phyloP scores from a whole-genome alignment of 768 basidiomycete genomes.

The Suillus variegatus region DNA sequence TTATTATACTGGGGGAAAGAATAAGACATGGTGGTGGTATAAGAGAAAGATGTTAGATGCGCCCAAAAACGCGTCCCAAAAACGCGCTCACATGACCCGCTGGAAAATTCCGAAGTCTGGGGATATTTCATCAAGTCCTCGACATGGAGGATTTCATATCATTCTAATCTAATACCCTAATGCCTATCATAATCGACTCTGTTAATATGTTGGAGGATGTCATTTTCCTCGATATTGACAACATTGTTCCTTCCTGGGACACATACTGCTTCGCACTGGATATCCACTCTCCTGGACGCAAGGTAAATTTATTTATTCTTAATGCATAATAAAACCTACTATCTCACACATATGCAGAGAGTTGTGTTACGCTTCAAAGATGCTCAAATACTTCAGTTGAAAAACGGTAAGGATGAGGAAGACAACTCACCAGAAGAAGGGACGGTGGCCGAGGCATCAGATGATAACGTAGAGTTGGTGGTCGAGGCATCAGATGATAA shows the following conservation, averaged over 20 bases:
- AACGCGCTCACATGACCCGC: background rate
- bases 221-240: constrained; percentile 4
- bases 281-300: background rate
- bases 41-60: background rate
- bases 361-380: background rate
- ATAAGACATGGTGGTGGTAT: background rate
- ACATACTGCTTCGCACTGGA: constrained; percentile 5
- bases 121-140: background rate
- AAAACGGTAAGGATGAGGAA: background rate
- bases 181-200: background rate
- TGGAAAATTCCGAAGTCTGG: background rate
- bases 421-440: background rate
- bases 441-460: no score
- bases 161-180: background rate
- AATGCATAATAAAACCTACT: background rate
- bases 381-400: background rate
- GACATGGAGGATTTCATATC: background rate
- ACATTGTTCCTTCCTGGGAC: background rate
- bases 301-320: constrained; percentile 1
- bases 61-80: background rate
- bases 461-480: no score
- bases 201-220: constrained; percentile 1
- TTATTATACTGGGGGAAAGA: background rate
- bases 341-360: background rate
- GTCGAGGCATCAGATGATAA: no score